A percentile compares a stretch with the other conserved stretches of the same genome.
phyloP scores from a whole-genome alignment of 441 rosid species.

The Viola pubescens region DNA sequence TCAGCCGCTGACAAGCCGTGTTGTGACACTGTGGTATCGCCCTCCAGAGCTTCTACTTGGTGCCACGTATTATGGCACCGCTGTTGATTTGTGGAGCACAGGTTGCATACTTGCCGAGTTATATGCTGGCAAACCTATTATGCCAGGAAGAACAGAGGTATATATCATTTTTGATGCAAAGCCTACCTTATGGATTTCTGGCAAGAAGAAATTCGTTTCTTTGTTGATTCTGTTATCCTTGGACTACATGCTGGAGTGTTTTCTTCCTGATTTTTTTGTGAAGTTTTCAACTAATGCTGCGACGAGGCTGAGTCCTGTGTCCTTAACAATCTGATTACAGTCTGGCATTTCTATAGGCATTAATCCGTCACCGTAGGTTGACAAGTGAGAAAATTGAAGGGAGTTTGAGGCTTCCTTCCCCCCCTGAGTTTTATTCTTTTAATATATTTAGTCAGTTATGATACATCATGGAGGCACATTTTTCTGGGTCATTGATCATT shows the following conservation, averaged over 20 bases:
- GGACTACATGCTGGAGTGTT: not conserved
- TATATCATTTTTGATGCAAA: not conserved
- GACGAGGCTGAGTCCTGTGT: too few relatives aligned
- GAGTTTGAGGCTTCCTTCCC: too few relatives aligned
- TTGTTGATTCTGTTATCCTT: conserved; percentile 1
- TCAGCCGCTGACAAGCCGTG: conserved; percentile 88
- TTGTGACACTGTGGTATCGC: conserved; percentile 96
- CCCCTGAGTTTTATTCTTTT: too few relatives aligned
- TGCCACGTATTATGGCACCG: conserved; percentile 75
- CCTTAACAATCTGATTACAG: too few relatives aligned
- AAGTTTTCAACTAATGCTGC: too few relatives aligned
- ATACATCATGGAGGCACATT: too few relatives aligned
- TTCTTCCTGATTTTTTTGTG: too few relatives aligned
- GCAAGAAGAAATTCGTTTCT: not conserved
- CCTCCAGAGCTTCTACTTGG: conserved; percentile 97
- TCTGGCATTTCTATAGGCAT: too few relatives aligned
- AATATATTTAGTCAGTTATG: too few relatives aligned
- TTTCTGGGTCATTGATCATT: too few relatives aligned
- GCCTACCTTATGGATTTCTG: not conserved
- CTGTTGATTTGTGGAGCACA: conserved; percentile 93
- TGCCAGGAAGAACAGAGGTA: conserved; percentile 99
- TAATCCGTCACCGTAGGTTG: too few relatives aligned
- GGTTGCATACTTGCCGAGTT: conserved; percentile 95
- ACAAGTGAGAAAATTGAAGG: too few relatives aligned
- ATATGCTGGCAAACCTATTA: conserved; percentile 95